Evolutionary conservation across 2,329 filamentous ascomycete genomes (phyloP).

Genomic region (Penicillium sp.): DNA sequence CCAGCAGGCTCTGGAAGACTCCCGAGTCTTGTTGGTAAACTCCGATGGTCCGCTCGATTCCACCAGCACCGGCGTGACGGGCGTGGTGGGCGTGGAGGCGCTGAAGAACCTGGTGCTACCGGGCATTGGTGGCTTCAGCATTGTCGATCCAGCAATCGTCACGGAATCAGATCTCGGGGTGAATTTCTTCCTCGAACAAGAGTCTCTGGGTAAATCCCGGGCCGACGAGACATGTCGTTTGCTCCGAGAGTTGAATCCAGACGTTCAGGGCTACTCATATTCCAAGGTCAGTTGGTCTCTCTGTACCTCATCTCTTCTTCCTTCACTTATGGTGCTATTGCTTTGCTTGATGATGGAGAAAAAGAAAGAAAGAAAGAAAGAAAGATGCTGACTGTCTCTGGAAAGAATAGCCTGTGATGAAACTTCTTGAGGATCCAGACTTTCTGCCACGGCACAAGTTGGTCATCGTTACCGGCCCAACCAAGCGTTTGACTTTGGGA

Average conservation of each 20-base stretch:
- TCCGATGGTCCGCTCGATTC: slow-evolving; percentile 45
- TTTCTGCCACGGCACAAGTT: slow-evolving; percentile 50
- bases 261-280: slow-evolving; percentile 71
- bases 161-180: slow-evolving; percentile 78
- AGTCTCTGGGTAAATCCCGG: slow-evolving; percentile 67
- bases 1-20: slow-evolving; percentile 81
- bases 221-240: slow-evolving; percentile 71
- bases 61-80: slow-evolving; percentile 52
- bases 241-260: slow-evolving; percentile 83
- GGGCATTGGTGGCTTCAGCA: slow-evolving; percentile 85
- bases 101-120: slow-evolving; percentile 97
- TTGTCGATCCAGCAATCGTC: slow-evolving; percentile 75
- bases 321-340: no score
- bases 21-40: slow-evolving; percentile 86
- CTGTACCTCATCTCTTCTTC: no score
- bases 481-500: slow-evolving; percentile 48
- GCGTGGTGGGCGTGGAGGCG: slow-evolving; percentile 81
- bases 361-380: no score
- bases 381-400: background rate
- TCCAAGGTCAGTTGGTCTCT: slow-evolving; percentile 43
- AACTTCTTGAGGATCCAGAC: slow-evolving; percentile 34
- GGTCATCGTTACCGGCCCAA: slow-evolving; percentile 56
- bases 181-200: slow-evolving; percentile 91
- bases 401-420: slow-evolving; percentile 27
- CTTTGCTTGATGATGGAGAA: no score